These are phyloP conservation scores for Populus simonii DNA, from an alignment of 345 rosid species.

Conservation along the genomic window DNA sequence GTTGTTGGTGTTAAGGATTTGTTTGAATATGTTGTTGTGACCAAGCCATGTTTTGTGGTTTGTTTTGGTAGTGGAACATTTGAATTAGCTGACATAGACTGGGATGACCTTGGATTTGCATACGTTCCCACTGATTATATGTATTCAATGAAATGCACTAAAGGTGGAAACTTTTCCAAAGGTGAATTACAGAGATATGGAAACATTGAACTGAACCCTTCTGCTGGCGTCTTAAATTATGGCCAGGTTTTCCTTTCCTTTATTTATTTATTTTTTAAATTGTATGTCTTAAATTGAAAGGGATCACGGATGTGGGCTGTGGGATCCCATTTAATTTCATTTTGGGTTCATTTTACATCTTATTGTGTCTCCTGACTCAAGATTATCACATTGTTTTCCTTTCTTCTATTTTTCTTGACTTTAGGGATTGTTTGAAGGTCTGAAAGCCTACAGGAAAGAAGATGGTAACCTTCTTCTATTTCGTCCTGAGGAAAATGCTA, in stretches of 20 bases:
- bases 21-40: too few relatives aligned
- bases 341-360: not conserved
- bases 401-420: constrained; percentile 1
- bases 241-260: constrained; percentile 58
- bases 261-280: too few relatives aligned
- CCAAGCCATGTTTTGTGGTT: too few relatives aligned
- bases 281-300: not conserved
- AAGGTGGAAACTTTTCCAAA: constrained; percentile 53
- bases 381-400: not conserved
- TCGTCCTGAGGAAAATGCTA: constrained; percentile 91
- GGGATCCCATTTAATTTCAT: not conserved
- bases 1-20: not conserved
- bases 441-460: constrained; percentile 83
- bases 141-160: constrained; percentile 66
- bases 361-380: not conserved
- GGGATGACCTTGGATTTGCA: constrained; percentile 85
- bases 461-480: constrained; percentile 72
- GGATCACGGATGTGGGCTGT: not conserved
- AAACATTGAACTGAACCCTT: constrained; percentile 81
- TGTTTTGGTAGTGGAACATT: constrained; percentile 32
- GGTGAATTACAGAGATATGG: constrained; percentile 79
- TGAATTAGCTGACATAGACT: constrained; percentile 67
- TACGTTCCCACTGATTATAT: constrained; percentile 75
- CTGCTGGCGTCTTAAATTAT: constrained; percentile 86
- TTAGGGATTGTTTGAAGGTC: constrained; percentile 90